Conservation (phyloP, 1,284 basidiomycete genomes). For the Prillingera fragicola region DNA sequence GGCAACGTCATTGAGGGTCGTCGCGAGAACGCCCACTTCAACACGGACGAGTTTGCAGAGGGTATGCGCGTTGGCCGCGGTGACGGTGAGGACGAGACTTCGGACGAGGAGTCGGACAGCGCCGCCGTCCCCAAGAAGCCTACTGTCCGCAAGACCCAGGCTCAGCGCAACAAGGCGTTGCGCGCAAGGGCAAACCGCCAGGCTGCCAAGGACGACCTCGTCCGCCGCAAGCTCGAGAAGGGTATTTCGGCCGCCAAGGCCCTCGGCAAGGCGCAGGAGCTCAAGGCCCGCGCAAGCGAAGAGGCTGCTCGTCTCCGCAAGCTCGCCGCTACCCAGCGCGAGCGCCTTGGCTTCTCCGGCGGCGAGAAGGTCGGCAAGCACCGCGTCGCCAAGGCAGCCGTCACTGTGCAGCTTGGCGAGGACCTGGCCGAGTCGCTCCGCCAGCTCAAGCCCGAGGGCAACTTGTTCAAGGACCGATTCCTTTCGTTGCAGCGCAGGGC, state of each 20-base stretch:
- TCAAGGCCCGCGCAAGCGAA: constrained; percentile 17
- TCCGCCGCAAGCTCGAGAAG: constrained; percentile 24
- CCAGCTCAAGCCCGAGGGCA: constrained; percentile 86
- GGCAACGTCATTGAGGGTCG: constrained; percentile 57
- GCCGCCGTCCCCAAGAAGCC: constrained; percentile 45
- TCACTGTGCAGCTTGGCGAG: constrained; percentile 86
- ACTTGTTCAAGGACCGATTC: constrained; percentile 85
- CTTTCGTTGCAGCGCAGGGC: constrained; percentile 52
- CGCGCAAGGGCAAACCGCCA: constrained; percentile 23
- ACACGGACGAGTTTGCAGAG: constrained; percentile 20
- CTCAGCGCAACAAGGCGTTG: constrained; percentile 44
- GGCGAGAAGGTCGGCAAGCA: constrained; percentile 70
- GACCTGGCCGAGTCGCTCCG: constrained; percentile 82
- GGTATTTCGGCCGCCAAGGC: constrained; percentile 24
- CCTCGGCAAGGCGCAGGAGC: constrained; percentile 31
- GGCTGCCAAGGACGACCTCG: constrained; percentile 21
- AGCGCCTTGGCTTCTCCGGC: constrained; percentile 51
- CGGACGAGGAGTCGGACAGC: constrained; percentile 16
- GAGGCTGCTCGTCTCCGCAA: constrained; percentile 27
- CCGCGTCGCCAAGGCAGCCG: constrained; percentile 60
- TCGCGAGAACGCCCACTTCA: constrained; percentile 31
- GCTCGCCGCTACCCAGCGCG: constrained; percentile 58
- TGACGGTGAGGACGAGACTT: constrained; percentile 41
- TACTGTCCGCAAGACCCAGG: constrained; percentile 60
- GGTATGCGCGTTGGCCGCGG: constrained; percentile 62